Evolutionary conservation across 306 rosid species (phyloP), one percentile per base, ranked within the genome.

Genomic region (Vigna radiata): DNA sequence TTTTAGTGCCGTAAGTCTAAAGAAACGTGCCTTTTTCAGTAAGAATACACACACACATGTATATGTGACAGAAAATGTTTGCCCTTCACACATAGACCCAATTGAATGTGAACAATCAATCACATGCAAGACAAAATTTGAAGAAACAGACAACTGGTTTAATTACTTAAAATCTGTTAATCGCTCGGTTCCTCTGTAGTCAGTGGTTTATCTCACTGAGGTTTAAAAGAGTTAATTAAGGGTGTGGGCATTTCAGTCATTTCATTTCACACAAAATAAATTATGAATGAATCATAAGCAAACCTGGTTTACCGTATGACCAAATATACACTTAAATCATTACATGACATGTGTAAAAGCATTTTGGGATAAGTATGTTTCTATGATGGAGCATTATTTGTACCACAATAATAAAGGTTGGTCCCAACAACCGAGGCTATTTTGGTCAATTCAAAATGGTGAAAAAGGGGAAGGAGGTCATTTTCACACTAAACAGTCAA

Each of bases 401-500:
- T 14, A 44, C 72, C 21, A 68, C 21, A 44, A 68, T 46, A 75
- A 81, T 37, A 77, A 77, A 43, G 75, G 79, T 29, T 72, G 79
- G 85, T 64, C 78, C 85, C 71, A 61, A 64, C 78, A 77, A 15
- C 23, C 31, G 23, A 75, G 85, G 91, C 47, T 61, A 60, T 77
- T 78, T 66, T 68, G 67, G 97, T 83, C 81, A 80, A 72, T 69
- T 13, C 66, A 54, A 48, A 58, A 0, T 8, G 12, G 16, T 12
- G 67, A 18, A 50, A 66, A 39, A 59, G 1, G 63, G 69, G 1
- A 66, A 19, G 8, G 17, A 49, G 23, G 36, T 17, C 43, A 52
- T 39, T 79, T 79, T 79, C 79, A 47, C 79, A 72, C 69, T 70
- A 16, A 79, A 76, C 73, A 81, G 88, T 85, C 90, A 83, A 86